Evolutionary conservation across 345 rosid species (phyloP).

Genomic region (Clarkia xantiana): DNA sequence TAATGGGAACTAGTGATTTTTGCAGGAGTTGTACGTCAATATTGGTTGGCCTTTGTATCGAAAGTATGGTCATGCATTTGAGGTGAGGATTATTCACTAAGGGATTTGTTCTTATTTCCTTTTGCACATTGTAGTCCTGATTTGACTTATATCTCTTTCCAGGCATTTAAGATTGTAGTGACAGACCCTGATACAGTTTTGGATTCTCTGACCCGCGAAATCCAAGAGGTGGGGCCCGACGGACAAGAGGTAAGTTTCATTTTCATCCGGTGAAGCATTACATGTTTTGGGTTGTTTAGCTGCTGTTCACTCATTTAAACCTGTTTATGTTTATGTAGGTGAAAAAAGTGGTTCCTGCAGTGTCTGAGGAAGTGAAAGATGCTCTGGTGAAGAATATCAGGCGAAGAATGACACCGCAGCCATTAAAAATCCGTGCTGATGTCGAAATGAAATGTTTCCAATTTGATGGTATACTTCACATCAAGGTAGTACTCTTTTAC

Average conservation of each 20-base stretch:
- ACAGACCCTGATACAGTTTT: slow-evolving; percentile 82
- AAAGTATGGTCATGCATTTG: slow-evolving; percentile 90
- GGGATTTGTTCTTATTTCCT: background rate
- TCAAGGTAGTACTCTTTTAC: slow-evolving; percentile 44
- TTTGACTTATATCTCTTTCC: slow-evolving; percentile 11
- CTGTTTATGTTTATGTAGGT: slow-evolving; percentile 38
- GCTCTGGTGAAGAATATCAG: slow-evolving; percentile 69
- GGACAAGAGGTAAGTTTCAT: slow-evolving; percentile 62
- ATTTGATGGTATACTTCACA: slow-evolving; percentile 95
- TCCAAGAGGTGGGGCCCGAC: slow-evolving; percentile 73
- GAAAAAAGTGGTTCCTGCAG: slow-evolving; percentile 69
- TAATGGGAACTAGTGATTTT: slow-evolving; percentile 6
- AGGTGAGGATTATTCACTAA: slow-evolving; percentile 32
- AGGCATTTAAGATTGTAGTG: slow-evolving; percentile 91
- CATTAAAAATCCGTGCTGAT: slow-evolving; percentile 88
- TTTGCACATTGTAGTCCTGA: no score
- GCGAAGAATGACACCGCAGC: slow-evolving; percentile 97
- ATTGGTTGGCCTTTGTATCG: slow-evolving; percentile 95
- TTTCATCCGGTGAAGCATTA: background rate
- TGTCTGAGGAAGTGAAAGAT: slow-evolving; percentile 79
- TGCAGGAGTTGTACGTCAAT: slow-evolving; percentile 69
- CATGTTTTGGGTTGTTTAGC: background rate
- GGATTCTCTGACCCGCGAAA: slow-evolving; percentile 64
- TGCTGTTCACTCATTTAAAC: slow-evolving; percentile 5
- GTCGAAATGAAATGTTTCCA: slow-evolving; percentile 96